Base-by-base conservation (phyloP, 1,284 basidiomycete genomes). In the Ganoderma sinense region DNA sequence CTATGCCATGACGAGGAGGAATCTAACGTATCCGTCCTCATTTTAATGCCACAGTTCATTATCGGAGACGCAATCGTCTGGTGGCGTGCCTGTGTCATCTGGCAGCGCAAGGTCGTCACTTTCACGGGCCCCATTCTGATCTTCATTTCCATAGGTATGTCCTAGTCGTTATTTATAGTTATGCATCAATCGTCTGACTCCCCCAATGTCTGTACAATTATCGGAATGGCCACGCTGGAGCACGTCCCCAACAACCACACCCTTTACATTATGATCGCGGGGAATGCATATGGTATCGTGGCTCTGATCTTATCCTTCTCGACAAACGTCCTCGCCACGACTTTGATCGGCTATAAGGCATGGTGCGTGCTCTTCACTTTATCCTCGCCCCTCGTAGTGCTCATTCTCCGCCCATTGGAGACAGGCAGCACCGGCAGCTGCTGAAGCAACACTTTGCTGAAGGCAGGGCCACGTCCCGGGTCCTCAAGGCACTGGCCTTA, bases 41-140 rank as follows among this genome's bases (percentile, higher is more conserved):
- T 53, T 53, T 13, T n/a, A 0, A 2, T 14, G 43, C n/a, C 18
- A 16, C 56, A 64, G 62, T 26, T 51, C 14, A 2, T 64, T 3
- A 64, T 55, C 31, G 51, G 62, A 4, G 62, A 64, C n/a, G 45
- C 62, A 14, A 55, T 55, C 14, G 62, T 64, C 4, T 64, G 62
- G 62, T 64, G 62, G 62, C 62, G 62, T 2, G 62, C 62, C 16
- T 51, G 45, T 5, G 36, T 29, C 29, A 36, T 64, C 36, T 64
- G 62, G 62, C 45, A 33, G 20, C 16, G 23, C 20, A 64, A 39
- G 14, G n/a, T 14, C 8, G 23, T 53, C 20, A 31, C 36, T 18
- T 51, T 31, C 31, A 13, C 18, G 20, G 62, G 31, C 33, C 33
- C 39, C 2, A 13, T 55, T 11, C 45, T 64, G 11, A 1, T 64